Evolutionary conservation across 1,139 yeast species (phyloP), one percentile per base, ranked within the genome.

Genomic region (Hemisphaericaspora xylofermentans): DNA sequence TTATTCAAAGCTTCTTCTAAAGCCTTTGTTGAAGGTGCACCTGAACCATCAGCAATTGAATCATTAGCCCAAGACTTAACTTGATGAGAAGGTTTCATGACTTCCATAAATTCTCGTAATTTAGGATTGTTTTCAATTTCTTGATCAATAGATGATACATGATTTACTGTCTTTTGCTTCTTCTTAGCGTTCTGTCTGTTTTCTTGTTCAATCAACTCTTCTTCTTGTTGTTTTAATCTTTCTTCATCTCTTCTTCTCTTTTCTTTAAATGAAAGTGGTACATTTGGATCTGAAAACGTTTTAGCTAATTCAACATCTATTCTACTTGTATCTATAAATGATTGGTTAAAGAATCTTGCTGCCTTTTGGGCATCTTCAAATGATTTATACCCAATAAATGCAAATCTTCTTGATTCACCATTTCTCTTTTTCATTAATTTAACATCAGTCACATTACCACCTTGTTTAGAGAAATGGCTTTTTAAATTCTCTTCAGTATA

Each of bases 341-440:
- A 78, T 13, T 78, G 75, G 63, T 94, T 71, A 63, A 86, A 93
- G 61, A 77, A 88, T 37, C 68, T 71, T 6, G 84, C 93, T 0
- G 97, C 96, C 37, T 72, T 76, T 40, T 74, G 78, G 0, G 98
- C 98, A 56, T 88, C 96, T 5, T 66, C 74, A 19, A 67, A 72
- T 13, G 80, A 72, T 54, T 80, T 84, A 62, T 77, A 93, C 0
- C 99, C 99, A 43, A 94, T 71, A 56, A 93, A 93, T 12, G 96
- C 98, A 71, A 94, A 94, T 51, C 95, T 73, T 63, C 99, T 79
- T 12, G 96, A 86, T 56, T 84, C 86, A 26, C 98, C 98, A 51
- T 79, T 80, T 52, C 84, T 75, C 49, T 84, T 85, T 52, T 78
- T 83, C 78, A 89, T 78, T 36, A 93, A 71, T 61, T 86, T 88